Conservation (phyloP, 495 filamentous ascomycete species). For the Cairneyella variabilis region DNA sequence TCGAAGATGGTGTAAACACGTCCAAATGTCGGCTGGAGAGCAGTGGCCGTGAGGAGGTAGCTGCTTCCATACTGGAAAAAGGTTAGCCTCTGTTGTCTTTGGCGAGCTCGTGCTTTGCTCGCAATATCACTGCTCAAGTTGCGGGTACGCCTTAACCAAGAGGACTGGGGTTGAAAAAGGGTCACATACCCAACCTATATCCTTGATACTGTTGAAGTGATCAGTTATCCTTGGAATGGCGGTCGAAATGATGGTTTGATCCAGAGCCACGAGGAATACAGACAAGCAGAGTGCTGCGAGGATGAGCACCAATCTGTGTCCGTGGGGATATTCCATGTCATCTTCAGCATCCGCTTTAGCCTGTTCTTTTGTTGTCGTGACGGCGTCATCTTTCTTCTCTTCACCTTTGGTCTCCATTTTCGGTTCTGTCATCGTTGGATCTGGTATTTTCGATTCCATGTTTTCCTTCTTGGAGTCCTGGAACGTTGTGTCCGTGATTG, state of each 20-base stretch:
- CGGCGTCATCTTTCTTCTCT: not conserved
- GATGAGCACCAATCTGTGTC: conserved; percentile 41
- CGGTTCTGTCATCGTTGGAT: not conserved
- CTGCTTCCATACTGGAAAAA: conserved; percentile 36
- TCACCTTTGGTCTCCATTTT: not conserved
- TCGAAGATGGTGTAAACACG: conserved; percentile 47
- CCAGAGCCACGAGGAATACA: conserved; percentile 61
- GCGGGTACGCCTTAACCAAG: too few relatives aligned
- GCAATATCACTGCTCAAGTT: too few relatives aligned
- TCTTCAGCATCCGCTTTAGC: conserved; percentile 22
- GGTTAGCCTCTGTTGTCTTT: not conserved
- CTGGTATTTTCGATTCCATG: not conserved
- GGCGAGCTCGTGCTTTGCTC: too few relatives aligned
- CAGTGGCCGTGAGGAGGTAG: conserved; percentile 48
- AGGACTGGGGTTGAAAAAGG: not conserved
- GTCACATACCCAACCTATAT: conserved; percentile 34
- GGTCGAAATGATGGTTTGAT: conserved; percentile 60
- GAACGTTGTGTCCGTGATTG: conserved; percentile 6
- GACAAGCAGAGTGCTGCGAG: conserved; percentile 46
- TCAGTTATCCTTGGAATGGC: conserved; percentile 49
- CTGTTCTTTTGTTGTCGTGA: not conserved
- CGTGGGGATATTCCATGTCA: conserved; percentile 41
- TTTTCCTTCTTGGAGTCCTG: conserved; percentile 13
- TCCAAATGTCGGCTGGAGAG: conserved; percentile 48
- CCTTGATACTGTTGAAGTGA: conserved; percentile 33